Conservation (phyloP, 495 filamentous ascomycete species). For the Stereocaulon alpinum region DNA sequence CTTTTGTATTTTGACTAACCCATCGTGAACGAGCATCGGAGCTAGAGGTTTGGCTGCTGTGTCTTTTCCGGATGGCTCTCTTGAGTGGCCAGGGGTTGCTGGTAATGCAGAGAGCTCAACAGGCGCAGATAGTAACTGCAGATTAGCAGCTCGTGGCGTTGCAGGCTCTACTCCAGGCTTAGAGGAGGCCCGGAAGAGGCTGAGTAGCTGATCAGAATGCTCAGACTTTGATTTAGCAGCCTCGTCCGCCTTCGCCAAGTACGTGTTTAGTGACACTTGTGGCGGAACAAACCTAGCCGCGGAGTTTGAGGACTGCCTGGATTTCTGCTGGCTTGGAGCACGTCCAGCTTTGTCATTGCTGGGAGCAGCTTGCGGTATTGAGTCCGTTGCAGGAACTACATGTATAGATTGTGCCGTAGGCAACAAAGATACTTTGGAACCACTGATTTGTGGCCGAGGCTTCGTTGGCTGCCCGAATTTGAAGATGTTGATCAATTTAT, state of each 20-base stretch:
- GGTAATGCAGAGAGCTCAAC: conserved; percentile 25
- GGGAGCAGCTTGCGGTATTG: not conserved
- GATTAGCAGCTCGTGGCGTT: not conserved
- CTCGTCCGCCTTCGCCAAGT: conserved; percentile 3
- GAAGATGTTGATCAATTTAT: conserved; percentile 54
- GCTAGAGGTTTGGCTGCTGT: not conserved
- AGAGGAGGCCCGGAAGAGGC: conserved; percentile 24
- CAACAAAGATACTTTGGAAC: not conserved
- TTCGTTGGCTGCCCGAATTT: conserved; percentile 30
- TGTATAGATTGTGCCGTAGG: not conserved
- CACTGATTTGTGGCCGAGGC: not conserved
- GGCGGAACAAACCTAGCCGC: not conserved
- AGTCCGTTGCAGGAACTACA: not conserved
- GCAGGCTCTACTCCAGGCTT: conserved; percentile 8
- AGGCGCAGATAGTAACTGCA: conserved; percentile 11
- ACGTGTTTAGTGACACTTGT: not conserved
- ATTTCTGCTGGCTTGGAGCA: not conserved
- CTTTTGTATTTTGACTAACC: conserved; percentile 6
- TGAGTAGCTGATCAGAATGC: conserved; percentile 28
- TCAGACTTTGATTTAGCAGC: conserved; percentile 11
- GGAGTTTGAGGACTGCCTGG: not conserved
- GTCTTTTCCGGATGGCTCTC: conserved; percentile 14
- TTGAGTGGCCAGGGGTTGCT: conserved; percentile 16
- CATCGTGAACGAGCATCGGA: not conserved
- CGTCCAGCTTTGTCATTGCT: not conserved